A percentile compares a stretch with the other conserved stretches of the same genome.
phyloP scores from a whole-genome alignment of 2,329 filamentous ascomycete species.

The Diplodia scrobiculata region DNA sequence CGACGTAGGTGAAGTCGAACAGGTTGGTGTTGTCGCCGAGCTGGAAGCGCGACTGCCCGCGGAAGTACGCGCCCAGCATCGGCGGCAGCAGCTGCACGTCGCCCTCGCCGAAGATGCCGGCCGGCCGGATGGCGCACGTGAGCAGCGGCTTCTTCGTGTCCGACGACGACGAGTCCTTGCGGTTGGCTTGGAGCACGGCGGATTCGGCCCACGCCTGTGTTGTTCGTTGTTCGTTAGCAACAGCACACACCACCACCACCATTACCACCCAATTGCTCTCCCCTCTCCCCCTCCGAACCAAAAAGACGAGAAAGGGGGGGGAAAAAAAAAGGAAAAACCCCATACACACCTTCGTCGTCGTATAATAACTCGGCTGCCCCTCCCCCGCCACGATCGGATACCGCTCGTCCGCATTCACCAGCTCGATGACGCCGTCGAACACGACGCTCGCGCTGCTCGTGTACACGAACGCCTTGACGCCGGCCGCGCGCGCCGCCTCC shows the following conservation, averaged over 20 bases:
- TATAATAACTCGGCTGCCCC: constrained; percentile 55
- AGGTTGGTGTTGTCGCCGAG: constrained; percentile 56
- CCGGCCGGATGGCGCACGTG: constrained; percentile 54
- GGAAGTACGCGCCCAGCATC: constrained; percentile 50
- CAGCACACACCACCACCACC: not conserved
- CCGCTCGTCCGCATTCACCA: constrained; percentile 55
- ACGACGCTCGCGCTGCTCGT: constrained; percentile 56
- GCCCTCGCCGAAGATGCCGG: constrained; percentile 56
- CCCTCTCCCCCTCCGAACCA: too few relatives aligned
- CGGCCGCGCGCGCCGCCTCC: constrained; percentile 51
- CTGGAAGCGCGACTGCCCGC: constrained; percentile 55
- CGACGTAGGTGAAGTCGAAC: constrained; percentile 58
- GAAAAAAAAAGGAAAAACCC: not conserved
- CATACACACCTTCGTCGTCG: constrained; percentile 50
- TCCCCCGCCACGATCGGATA: constrained; percentile 51
- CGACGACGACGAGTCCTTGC: constrained; percentile 34
- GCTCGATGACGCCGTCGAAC: constrained; percentile 48
- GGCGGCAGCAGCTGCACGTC: constrained; percentile 52
- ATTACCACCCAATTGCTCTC: not conserved
- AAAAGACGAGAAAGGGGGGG: not conserved
- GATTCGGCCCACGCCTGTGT: constrained; percentile 51
- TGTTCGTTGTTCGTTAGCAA: constrained; percentile 5
- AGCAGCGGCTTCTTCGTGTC: constrained; percentile 47
- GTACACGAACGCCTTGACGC: constrained; percentile 57
- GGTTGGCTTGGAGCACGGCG: constrained; percentile 54